A percentile compares a stretch with the other conserved stretches of the same genome.
Evolutionary conservation across 768 basidiomycete genomes (phyloP).

Genomic region (Russula emetica): DNA sequence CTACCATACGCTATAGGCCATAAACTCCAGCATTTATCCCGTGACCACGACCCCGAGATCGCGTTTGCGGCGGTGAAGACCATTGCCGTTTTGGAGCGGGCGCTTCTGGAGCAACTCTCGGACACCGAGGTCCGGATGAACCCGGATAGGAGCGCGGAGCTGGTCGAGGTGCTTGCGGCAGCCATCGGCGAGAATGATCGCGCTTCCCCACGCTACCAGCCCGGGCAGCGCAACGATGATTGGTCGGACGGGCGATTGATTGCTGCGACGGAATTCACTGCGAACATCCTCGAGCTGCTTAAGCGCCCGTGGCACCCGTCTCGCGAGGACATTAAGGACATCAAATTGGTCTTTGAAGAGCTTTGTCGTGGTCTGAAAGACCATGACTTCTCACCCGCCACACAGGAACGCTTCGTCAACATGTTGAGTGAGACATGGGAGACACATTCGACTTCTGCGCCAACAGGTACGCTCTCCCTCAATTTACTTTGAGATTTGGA

Average conservation of each 20-base stretch:
- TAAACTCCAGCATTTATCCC: constrained; percentile 3
- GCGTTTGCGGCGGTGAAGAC: constrained; percentile 9
- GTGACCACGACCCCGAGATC: constrained; percentile 8
- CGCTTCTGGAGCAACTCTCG: not conserved
- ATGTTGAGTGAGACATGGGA: not conserved
- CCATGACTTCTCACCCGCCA: not conserved
- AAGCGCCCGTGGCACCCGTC: not conserved
- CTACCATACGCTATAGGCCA: not conserved
- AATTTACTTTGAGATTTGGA: not conserved
- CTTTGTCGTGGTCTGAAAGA: constrained; percentile 11
- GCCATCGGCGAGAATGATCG: not conserved
- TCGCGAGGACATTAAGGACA: constrained; percentile 8
- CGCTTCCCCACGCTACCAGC: not conserved
- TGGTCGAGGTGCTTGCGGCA: not conserved
- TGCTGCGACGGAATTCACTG: constrained; percentile 3
- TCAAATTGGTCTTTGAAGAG: not conserved
- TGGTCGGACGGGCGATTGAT: constrained; percentile 2
- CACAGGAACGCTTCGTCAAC: not conserved
- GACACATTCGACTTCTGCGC: not conserved
- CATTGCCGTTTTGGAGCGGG: not conserved
- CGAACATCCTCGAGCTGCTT: not conserved
- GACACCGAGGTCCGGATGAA: not conserved
- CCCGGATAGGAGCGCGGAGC: not conserved
- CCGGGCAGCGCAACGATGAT: not conserved
- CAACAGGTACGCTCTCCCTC: not conserved